A percentile compares a stretch with the other conserved stretches of the same genome.
Conservation (phyloP, 1,139 yeast genomes). For the Candida mesenterica region DNA sequence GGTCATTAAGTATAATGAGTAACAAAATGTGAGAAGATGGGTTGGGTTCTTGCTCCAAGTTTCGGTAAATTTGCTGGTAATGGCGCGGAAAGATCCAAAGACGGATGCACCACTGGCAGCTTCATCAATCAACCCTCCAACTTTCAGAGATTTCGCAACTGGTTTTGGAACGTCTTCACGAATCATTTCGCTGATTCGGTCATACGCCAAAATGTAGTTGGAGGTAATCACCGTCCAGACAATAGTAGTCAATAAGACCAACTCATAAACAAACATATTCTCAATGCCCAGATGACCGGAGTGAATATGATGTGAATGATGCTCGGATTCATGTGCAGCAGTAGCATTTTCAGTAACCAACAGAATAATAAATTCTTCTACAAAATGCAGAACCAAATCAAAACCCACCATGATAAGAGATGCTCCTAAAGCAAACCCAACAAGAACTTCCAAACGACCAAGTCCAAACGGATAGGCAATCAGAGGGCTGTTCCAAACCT, state of each 20-base stretch:
- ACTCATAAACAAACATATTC: conserved; percentile 34
- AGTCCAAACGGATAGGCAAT: conserved; percentile 88
- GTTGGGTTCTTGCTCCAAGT: conserved; percentile 53
- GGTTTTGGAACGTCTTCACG: conserved; percentile 16
- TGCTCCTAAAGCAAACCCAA: conserved; percentile 84
- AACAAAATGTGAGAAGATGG: conserved; percentile 58
- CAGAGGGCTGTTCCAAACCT: conserved; percentile 86
- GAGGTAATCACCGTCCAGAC: conserved; percentile 38
- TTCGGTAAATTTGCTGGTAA: conserved; percentile 3
- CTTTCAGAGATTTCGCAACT: background rate
- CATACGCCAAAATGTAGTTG: conserved; percentile 33
- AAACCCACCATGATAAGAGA: conserved; percentile 88
- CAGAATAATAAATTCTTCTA: conserved; percentile 67
- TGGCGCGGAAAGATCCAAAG: background rate
- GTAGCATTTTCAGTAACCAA: conserved; percentile 40
- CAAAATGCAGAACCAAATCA: conserved; percentile 78
- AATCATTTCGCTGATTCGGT: conserved; percentile 36
- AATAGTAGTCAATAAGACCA: conserved; percentile 27
- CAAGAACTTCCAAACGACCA: conserved; percentile 81
- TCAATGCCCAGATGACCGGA: conserved; percentile 47
- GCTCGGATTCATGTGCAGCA: conserved; percentile 27
- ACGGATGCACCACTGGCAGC: background rate
- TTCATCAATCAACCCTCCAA: background rate
- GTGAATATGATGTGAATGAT: conserved; percentile 55
- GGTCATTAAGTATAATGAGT: conserved; percentile 39